Conservation (phyloP, 164 flowering plant species). For the Vitis amurensis region DNA sequence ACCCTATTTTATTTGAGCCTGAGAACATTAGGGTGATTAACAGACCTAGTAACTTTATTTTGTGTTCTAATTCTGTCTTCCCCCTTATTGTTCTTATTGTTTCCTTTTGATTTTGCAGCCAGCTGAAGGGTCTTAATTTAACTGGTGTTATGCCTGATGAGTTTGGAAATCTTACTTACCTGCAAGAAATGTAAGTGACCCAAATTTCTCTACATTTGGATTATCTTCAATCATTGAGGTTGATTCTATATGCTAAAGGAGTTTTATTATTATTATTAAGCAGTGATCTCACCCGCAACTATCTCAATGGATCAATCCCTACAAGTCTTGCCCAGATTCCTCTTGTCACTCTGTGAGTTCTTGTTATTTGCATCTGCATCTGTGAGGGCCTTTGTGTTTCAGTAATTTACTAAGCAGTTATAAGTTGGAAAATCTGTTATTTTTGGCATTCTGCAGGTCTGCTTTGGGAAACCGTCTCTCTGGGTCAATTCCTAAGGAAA, state of each 20-base stretch:
- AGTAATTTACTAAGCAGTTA: not conserved
- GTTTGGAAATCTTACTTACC: too few species aligned
- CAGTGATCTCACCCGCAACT: conserved; percentile 77
- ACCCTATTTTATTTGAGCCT: too few species aligned
- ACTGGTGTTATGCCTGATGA: too few species aligned
- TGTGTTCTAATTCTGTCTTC: too few species aligned
- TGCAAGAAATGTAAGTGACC: too few species aligned
- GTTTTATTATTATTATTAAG: not conserved
- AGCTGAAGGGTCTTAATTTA: too few species aligned
- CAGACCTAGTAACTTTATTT: too few species aligned
- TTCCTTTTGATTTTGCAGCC: too few species aligned
- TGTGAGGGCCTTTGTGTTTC: not conserved
- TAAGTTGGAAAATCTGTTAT: not conserved
- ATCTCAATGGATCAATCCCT: conserved; percentile 57
- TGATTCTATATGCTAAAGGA: not conserved
- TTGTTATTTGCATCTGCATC: not conserved
- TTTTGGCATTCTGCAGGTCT: conserved; percentile 36
- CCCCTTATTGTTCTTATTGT: too few species aligned
- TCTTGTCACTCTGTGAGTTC: conserved; percentile 59
- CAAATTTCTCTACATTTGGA: too few species aligned
- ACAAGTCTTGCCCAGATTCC: conserved; percentile 42
- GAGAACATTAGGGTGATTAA: too few species aligned
- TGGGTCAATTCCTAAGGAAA: conserved; percentile 58
- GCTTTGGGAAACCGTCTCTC: conserved; percentile 63
- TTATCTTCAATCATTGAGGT: too few species aligned